A percentile compares a stretch with the other conserved stretches of the same genome.
These are phyloP conservation scores for Euphorbia peplus DNA, from an alignment of 345 rosid genomes.

Conservation along the genomic window DNA sequence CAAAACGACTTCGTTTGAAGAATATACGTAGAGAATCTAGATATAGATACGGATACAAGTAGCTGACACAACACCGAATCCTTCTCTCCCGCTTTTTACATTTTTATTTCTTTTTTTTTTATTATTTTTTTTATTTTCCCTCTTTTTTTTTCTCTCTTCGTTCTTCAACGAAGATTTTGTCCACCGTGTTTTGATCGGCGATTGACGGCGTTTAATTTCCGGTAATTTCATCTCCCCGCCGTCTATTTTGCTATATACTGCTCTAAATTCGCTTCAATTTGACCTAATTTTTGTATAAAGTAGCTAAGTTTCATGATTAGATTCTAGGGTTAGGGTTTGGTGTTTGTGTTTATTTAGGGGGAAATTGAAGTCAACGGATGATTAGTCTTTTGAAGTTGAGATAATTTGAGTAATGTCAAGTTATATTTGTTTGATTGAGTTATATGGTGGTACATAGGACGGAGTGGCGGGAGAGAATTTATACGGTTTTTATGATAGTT, in stretches of 20 bases:
- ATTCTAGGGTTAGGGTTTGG: conserved; percentile 44
- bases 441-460: too few relatives aligned
- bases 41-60: neutral
- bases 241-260: conserved; percentile 6
- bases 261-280: conserved; percentile 17
- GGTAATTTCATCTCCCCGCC: conserved; percentile 21
- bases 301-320: conserved; percentile 1
- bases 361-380: neutral
- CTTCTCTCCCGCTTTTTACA: conserved; percentile 17
- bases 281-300: neutral
- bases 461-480: too few relatives aligned
- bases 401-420: neutral
- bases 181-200: conserved; percentile 21
- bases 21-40: neutral
- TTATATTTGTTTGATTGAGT: neutral
- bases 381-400: neutral
- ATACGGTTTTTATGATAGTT: too few relatives aligned
- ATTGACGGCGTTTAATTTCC: conserved; percentile 24
- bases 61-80: conserved; percentile 5
- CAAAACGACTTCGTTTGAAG: conserved; percentile 1
- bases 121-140: neutral
- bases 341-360: neutral
- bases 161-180: neutral
- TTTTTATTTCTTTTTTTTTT: neutral
- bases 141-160: neutral